Base-by-base conservation (phyloP, 768 basidiomycete genomes). In the Galerina sulciceps region DNA sequence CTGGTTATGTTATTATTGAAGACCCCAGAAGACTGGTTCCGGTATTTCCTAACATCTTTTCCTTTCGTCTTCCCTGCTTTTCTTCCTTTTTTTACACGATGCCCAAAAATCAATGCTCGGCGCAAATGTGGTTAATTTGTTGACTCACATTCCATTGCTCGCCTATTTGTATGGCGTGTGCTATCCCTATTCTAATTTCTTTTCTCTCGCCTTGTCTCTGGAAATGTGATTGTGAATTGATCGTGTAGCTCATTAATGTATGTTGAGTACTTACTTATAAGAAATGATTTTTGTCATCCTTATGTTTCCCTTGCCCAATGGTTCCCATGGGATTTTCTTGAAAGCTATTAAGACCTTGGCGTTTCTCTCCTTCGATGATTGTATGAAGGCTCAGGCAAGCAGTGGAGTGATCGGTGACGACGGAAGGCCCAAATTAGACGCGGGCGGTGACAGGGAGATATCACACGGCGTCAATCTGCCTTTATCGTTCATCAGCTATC, bases 1-100 rank as follows among this genome's bases (percentile, higher is more conserved):
- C 66, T 66, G 66, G 67, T 69, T 67, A 68, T 67, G 67, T 69
- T 67, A 68, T 69, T 67, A 63, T 63, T 31, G 26, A 31, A 31
- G 49, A 51, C 37, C 36, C 49, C 40, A 22, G 37, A 23, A 51
- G 49, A 40, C 17, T 38, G 37, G 20, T 50, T 31, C 26, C 26
- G 8, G 26, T 38, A 47, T 60, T 67, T 67, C 60, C 65, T 67
- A 67, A 65, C 67, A 60, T 54, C 53, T 62, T 62, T 59, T 44
- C 59, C 48, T 65, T n/a, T n/a, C n/a, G n/a, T 63, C 62, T 67
- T 42, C 59, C 57, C 54, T 55, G 51, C 26, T 58, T 59, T 49
- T 57, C 65, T 52, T 63, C 61, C 59, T 62, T 63, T 66, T 58
- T 45, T 59, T 8, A 36, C 17, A 13, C 18, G 17, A 31, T 15